Evolutionary conservation across 1,139 yeast genomes (phyloP).

Genomic region (Chernovozyma sophiae-reginae): DNA sequence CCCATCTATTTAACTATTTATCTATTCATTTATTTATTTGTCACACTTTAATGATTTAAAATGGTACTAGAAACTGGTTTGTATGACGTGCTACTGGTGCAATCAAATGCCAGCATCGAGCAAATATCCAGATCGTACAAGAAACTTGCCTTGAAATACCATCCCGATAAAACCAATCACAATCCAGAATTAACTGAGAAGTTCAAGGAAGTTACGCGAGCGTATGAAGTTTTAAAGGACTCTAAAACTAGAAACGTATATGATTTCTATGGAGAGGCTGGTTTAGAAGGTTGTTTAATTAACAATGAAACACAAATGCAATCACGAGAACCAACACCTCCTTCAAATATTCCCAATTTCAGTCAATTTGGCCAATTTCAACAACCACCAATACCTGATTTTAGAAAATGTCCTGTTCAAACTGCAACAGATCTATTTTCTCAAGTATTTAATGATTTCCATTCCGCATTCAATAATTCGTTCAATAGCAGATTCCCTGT

Average conservation of each 20-base stretch:
- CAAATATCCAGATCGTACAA: conserved; percentile 40
- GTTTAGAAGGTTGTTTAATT: conserved; percentile 29
- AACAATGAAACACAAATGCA: no score
- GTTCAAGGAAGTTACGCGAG: conserved; percentile 41
- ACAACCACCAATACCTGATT: conserved; percentile 5
- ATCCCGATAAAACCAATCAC: conserved; percentile 47
- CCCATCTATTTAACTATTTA: no score
- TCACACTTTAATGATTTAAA: neutral
- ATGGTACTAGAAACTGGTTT: conserved; percentile 32
- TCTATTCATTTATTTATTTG: no score
- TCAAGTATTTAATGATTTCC: conserved; percentile 37
- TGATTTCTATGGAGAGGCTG: conserved; percentile 38
- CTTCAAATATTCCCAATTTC: neutral
- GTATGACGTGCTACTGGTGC: conserved; percentile 37
- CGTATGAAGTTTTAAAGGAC: conserved; percentile 41
- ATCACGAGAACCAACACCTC: conserved; percentile 4
- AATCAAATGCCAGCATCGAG: conserved; percentile 31
- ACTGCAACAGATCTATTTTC: conserved; percentile 36
- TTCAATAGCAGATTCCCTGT: conserved; percentile 6
- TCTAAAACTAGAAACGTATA: conserved; percentile 26
- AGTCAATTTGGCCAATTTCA: neutral
- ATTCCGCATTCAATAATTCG: conserved; percentile 21
- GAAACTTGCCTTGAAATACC: conserved; percentile 39
- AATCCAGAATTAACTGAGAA: conserved; percentile 40
- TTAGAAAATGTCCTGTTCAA: conserved; percentile 6